Percentiles rank a stretch among this genome's conserved stretches.
phyloP scores from a whole-genome alignment of 768 basidiomycete genomes.

The Dendrothele bispora region DNA sequence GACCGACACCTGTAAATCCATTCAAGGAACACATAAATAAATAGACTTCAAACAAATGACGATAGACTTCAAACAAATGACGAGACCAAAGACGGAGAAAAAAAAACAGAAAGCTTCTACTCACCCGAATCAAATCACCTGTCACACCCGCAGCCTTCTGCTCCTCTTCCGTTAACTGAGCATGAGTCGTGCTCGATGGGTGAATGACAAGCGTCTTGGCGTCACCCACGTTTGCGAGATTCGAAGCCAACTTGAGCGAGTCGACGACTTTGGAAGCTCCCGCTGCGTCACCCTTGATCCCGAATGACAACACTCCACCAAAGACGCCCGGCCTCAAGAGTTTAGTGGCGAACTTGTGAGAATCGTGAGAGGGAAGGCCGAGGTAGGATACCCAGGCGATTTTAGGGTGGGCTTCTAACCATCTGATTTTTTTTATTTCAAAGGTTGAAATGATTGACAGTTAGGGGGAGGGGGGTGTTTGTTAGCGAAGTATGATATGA shows the following conservation, averaged over 20 bases:
- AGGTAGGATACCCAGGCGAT: slow-evolving; percentile 42
- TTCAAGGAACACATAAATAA: not conserved
- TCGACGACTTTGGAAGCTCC: slow-evolving; percentile 32
- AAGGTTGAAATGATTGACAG: slow-evolving; percentile 1
- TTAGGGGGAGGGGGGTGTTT: not conserved
- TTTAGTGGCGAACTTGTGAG: slow-evolving; percentile 32
- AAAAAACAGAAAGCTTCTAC: slow-evolving; percentile 15
- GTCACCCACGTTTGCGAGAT: slow-evolving; percentile 40
- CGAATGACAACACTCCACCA: slow-evolving; percentile 41
- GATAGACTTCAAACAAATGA: too few species aligned
- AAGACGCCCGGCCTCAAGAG: slow-evolving; percentile 26
- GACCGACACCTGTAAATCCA: slow-evolving; percentile 35
- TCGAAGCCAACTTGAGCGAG: slow-evolving; percentile 33
- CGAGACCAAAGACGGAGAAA: too few species aligned
- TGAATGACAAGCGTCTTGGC: slow-evolving; percentile 65
- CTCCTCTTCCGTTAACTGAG: slow-evolving; percentile 52
- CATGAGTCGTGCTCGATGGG: slow-evolving; percentile 59
- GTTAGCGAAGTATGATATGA: not conserved
- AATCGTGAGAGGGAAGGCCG: slow-evolving; percentile 33
- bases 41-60: not conserved
- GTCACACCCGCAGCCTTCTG: slow-evolving; percentile 50
- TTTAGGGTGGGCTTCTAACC: slow-evolving; percentile 31
- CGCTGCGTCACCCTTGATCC: slow-evolving; percentile 33
- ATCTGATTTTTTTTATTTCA: too few species aligned
- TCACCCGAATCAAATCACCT: slow-evolving; percentile 55